Evolutionary conservation across 2,329 filamentous ascomycete species (phyloP), one percentile per base, ranked within the genome.

Genomic region (Colletotrichum cuscutae): DNA sequence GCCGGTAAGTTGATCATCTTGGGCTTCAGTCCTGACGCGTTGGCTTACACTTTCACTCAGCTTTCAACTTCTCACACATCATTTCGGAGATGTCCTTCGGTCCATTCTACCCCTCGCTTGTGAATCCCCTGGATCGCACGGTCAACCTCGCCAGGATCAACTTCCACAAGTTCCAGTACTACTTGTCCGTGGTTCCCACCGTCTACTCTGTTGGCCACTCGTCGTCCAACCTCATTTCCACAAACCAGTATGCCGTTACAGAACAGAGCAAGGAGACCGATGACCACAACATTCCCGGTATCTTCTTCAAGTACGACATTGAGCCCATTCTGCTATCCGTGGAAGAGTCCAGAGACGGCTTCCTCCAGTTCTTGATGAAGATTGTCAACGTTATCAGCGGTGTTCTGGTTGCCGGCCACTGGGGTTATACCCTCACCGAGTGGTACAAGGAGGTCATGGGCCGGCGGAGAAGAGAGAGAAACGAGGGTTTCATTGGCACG

Each of bases 271-370:
- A 92, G 78, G 84, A 87, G 46, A 89, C 97, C 54, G 86, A 87
- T 67, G 93, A 97, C 78, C 91, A 87, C 77, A 85, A 86, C 71
- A 90, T 98, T 1, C 97, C 97, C 0, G 97, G 97, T 37, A 91
- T 99, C 74, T 99, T 98, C 81, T 94, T 99, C 89, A 99, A 98
- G 86, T 99, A 97, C 84, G 96, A 98, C 81, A 98, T 99, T 77
- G 97, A 99, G 86, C 97, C 97, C 1, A 95, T 99, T 78, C 86
- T 97, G 81, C 87, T 99, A 65, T 92, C 93, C 32, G 92, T 99
- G 54, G 92, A 93, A 74, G 96, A 98, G 85, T 91, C 91, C 79
- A 91, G 95, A 79, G 92, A 92, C 70, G 88, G 93, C 56, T 86
- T 98, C 71, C 83, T 98, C 76, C 87, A 89, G 28, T 90, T 99